A percentile compares a stretch with the other conserved stretches of the same genome.
phyloP scores from a whole-genome alignment of 345 rosid genomes.

The Triadica sebifera region DNA sequence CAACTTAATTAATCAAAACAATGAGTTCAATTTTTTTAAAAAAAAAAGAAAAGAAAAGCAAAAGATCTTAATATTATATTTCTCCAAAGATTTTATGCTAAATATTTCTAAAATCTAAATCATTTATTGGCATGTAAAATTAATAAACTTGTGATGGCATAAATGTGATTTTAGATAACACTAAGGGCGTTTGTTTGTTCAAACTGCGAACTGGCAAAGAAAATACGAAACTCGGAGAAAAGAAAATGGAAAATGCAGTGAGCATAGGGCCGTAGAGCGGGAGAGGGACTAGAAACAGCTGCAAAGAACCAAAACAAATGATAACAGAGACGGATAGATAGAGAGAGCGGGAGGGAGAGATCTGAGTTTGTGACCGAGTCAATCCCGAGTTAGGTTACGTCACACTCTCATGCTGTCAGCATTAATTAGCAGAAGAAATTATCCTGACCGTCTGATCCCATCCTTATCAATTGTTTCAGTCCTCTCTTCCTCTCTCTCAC shows the following conservation, averaged over 20 bases:
- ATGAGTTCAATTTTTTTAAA: too few relatives aligned
- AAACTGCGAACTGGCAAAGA: too few relatives aligned
- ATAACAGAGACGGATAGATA: conserved; percentile 10
- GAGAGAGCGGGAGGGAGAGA: conserved; percentile 34
- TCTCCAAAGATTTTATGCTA: too few relatives aligned
- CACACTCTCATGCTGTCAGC: conserved; percentile 22
- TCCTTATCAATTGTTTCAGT: conserved; percentile 28
- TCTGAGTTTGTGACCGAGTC: conserved; percentile 42
- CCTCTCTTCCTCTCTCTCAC: conserved; percentile 1
- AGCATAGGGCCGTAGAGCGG: too few relatives aligned
- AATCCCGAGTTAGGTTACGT: conserved; percentile 27
- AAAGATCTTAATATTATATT: too few relatives aligned
- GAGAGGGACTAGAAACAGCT: too few relatives aligned
- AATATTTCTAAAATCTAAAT: too few relatives aligned
- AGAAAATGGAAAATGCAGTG: neutral
- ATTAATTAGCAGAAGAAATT: conserved; percentile 10
- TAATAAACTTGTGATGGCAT: neutral
- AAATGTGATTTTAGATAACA: neutral
- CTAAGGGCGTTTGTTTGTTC: neutral
- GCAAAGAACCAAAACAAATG: too few relatives aligned
- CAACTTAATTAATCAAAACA: too few relatives aligned
- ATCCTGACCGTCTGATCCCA: conserved; percentile 31
- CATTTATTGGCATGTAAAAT: too few relatives aligned
- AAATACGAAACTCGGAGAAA: too few relatives aligned
- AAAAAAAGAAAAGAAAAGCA: too few relatives aligned